phyloP scores from a whole-genome alignment of 2,329 filamentous ascomycete genomes.

The Parafenestella ontariensis region DNA sequence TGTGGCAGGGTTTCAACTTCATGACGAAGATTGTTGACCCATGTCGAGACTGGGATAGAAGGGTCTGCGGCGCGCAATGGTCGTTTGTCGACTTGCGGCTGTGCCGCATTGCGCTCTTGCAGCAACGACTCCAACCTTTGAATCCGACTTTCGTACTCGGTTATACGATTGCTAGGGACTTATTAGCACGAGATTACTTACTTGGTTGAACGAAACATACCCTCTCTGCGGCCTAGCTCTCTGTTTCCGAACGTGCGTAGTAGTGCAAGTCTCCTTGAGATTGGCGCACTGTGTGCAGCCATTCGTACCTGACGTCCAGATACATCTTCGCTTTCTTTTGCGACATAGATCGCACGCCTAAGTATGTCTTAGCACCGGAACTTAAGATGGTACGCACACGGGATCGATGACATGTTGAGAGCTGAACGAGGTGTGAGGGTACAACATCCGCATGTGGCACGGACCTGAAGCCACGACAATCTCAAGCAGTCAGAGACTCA shows the following conservation, averaged over 20 bases:
- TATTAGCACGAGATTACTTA: neutral
- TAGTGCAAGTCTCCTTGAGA: constrained; percentile 31
- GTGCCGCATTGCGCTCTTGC: constrained; percentile 26
- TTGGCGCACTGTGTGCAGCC: constrained; percentile 30
- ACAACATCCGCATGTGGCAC: neutral
- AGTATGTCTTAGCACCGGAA: neutral
- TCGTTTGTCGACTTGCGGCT: constrained; percentile 25
- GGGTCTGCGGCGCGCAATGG: constrained; percentile 21
- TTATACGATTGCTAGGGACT: constrained; percentile 21
- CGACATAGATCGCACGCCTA: constrained; percentile 38
- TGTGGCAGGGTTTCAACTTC: constrained; percentile 24
- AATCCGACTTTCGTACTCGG: constrained; percentile 34
- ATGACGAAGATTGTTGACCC: constrained; percentile 25
- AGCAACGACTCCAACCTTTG: constrained; percentile 31
- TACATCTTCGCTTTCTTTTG: constrained; percentile 32
- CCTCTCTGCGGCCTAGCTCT: constrained; percentile 30
- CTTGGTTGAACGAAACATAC: constrained; percentile 9
- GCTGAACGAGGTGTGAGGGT: neutral
- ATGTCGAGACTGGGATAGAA: constrained; percentile 21
- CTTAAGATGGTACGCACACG: neutral
- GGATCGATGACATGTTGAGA: neutral
- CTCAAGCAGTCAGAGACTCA: neutral
- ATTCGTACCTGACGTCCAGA: constrained; percentile 23
- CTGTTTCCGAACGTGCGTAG: constrained; percentile 33
- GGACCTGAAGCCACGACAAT: too few relatives aligned